Base-by-base conservation (phyloP, 2,329 filamentous ascomycete species). In the Stagonosporopsis rhizophila region DNA sequence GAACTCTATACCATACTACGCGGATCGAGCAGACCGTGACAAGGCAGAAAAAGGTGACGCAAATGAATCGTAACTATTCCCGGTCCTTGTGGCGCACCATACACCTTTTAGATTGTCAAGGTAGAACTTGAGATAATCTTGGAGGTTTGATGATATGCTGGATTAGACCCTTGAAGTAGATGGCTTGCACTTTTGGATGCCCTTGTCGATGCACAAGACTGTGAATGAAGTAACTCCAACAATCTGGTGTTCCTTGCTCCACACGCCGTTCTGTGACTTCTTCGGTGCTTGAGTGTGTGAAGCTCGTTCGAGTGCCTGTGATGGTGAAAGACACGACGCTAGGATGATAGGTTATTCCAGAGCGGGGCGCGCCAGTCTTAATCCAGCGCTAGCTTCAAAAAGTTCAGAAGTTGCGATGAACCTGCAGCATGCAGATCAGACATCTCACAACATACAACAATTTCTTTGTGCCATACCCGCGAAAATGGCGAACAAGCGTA, bases 401-500 rank as follows among this genome's bases (percentile, higher is more conserved):
- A 67, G 65, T 66, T 66, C 20, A 52, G 46, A 61, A 56, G 57
- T 51, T 38, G 48, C 55, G 27, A 54, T 35, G 51, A 56, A 56
- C 35, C 41, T 61, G 53, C 53, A 60, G n/a, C 42, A n/a, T 37
- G 30, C 22, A 35, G 39, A 56, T 35, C 23, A 34, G 38, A 39
- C 48, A 38, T 48, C 51, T 58, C 45, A 20, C 41, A 60, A 34
- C 38, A 22, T 25, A 34, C 46, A 48, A 23, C 28, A 25, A 27
- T 30, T 25, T 32, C n/a, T 35, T 27, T 37, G 37, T 30, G 38
- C 41, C 6, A 54, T 22, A 54, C 22, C 17, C 45, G 25, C 19
- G 17, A 55, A 37, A 12, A 59, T 58, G 55, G 54, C 59, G 3
- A 52, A 59, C 72, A 83, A 83, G 67, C 79, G 81, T 60, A 83